A percentile compares a stretch with the other conserved stretches of the same genome.
Evolutionary conservation across 345 rosid genomes (phyloP).

Genomic region (Eucalyptus albens): DNA sequence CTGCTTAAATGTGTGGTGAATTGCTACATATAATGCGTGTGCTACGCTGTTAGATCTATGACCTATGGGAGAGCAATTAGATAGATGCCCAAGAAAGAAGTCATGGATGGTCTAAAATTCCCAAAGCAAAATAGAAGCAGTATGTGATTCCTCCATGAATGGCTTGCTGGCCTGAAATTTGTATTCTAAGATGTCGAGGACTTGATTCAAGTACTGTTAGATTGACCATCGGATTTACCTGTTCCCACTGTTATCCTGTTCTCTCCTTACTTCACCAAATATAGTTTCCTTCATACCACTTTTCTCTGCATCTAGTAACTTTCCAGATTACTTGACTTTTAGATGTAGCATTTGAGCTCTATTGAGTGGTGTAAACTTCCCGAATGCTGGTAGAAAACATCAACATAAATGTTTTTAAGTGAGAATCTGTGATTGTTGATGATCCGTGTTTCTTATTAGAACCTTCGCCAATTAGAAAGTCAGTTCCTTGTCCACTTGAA

Average conservation of each 20-base stretch:
- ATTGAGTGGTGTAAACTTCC: neutral
- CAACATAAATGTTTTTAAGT: neutral
- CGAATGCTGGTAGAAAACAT: neutral
- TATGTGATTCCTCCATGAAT: neutral
- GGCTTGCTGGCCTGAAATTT: neutral
- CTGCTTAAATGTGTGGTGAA: neutral
- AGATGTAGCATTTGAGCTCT: neutral
- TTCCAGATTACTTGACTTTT: neutral
- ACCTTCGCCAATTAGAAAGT: neutral
- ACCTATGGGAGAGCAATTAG: neutral
- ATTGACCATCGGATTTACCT: neutral
- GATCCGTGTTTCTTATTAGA: neutral
- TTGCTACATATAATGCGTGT: neutral
- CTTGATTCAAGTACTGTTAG: neutral
- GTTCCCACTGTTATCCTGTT: neutral
- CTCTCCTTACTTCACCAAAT: neutral
- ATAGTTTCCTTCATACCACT: neutral
- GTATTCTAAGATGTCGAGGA: neutral
- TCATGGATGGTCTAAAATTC: neutral
- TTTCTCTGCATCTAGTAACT: neutral
- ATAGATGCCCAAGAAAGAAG: neutral
- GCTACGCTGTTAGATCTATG: neutral
- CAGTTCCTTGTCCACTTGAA: neutral
- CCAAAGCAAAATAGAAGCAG: neutral
- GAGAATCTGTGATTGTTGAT: neutral